Evolutionary conservation across 805 yeast species (phyloP).

Genomic region (Alloascoidea africana): DNA sequence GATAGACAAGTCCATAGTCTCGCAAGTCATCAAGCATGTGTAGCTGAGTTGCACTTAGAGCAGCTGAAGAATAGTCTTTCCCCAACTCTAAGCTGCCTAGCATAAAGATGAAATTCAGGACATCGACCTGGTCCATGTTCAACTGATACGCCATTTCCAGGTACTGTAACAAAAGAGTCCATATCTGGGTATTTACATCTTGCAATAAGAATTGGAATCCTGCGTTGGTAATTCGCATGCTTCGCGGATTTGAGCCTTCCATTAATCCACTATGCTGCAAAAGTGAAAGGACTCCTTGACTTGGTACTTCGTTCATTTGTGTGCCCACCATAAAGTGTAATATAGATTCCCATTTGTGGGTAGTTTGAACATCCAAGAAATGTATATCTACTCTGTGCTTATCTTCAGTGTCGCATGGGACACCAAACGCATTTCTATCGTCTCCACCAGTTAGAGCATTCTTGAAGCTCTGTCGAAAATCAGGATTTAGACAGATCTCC

Average conservation of each 20-base stretch:
- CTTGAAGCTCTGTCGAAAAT: constrained; percentile 60
- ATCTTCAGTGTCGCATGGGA: constrained; percentile 39
- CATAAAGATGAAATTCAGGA: constrained; percentile 83
- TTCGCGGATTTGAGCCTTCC: constrained; percentile 34
- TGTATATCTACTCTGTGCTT: constrained; percentile 43
- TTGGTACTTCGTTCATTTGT: constrained; percentile 50
- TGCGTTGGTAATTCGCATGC: constrained; percentile 63
- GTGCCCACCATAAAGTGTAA: constrained; percentile 97
- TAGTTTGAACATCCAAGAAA: constrained; percentile 66
- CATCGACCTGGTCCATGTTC: constrained; percentile 93
- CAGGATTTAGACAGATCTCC: constrained; percentile 44
- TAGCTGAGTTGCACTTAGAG: constrained; percentile 65
- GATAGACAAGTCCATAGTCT: constrained; percentile 84
- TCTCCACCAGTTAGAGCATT: constrained; percentile 76
- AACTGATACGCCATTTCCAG: constrained; percentile 69
- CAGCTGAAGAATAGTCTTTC: constrained; percentile 58
- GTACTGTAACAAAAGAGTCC: constrained; percentile 85
- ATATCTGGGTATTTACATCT: constrained; percentile 85
- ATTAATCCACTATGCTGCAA: constrained; percentile 73
- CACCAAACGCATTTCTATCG: constrained; percentile 61
- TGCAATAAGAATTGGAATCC: constrained; percentile 93
- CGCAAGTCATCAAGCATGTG: constrained; percentile 79
- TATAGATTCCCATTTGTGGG: constrained; percentile 86
- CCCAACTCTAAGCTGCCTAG: constrained; percentile 89
- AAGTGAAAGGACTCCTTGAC: constrained; percentile 66